Conservation (phyloP, 176 grass and related monocot genomes). For the Carex cristatella region DNA sequence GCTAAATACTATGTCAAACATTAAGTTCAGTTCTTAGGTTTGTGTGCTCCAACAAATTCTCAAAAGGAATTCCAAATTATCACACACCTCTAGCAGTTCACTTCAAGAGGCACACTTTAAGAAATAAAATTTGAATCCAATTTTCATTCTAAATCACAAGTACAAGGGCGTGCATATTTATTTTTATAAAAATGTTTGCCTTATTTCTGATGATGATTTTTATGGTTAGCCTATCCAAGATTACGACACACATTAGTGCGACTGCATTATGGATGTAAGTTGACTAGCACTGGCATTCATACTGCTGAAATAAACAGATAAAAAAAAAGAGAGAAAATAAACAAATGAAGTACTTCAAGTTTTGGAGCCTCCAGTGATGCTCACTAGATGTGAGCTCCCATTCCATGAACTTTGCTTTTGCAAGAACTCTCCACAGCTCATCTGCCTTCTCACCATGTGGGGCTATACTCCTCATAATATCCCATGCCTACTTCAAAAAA, state of each 20-base stretch:
- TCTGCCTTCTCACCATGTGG: conserved; percentile 32
- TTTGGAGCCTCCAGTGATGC: conserved; percentile 50
- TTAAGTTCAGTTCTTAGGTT: neutral
- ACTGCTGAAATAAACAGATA: neutral
- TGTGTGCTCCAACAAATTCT: neutral
- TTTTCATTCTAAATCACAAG: neutral
- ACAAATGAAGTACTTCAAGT: conserved; percentile 46
- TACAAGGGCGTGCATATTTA: neutral
- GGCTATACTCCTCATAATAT: conserved; percentile 46
- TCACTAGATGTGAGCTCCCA: conserved; percentile 67
- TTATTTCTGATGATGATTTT: neutral
- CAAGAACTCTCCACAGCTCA: conserved; percentile 68
- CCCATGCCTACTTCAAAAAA: conserved; percentile 46
- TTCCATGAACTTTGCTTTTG: conserved; percentile 66
- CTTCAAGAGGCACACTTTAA: neutral
- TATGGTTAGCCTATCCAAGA: neutral
- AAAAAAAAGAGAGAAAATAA: neutral
- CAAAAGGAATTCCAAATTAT: neutral
- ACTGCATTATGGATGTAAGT: neutral
- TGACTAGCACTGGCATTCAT: neutral
- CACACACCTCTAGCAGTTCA: no score
- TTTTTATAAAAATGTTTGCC: neutral
- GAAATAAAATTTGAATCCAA: neutral
- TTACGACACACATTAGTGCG: neutral
- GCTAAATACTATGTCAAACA: neutral